Evolutionary conservation across 1,284 basidiomycete species (phyloP).

Genomic region (Neotropicomus parvogracilis): DNA sequence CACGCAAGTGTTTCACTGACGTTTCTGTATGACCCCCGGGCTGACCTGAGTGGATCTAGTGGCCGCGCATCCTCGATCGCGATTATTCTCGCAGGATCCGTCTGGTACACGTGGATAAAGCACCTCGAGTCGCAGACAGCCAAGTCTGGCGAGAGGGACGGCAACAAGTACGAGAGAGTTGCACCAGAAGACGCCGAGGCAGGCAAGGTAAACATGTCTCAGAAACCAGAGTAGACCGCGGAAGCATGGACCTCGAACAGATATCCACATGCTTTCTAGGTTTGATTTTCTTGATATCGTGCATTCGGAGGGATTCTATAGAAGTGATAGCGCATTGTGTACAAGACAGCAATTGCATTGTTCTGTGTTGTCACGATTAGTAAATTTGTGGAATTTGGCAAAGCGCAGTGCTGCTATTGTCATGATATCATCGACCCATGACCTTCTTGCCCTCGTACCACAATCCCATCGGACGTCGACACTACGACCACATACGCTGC

Average conservation of each 20-base stretch:
- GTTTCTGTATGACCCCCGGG: background rate
- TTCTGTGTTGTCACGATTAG: background rate
- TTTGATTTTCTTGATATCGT: slow-evolving; percentile 7
- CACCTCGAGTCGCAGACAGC: slow-evolving; percentile 55
- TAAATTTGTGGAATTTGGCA: slow-evolving; percentile 7
- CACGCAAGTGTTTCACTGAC: slow-evolving; percentile 44
- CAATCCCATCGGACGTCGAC: slow-evolving; percentile 3
- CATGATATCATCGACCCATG: slow-evolving; percentile 18
- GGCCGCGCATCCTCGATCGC: slow-evolving; percentile 77
- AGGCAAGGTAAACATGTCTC: slow-evolving; percentile 32
- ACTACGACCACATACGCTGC: background rate
- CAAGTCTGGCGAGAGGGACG: slow-evolving; percentile 25
- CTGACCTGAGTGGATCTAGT: slow-evolving; percentile 38
- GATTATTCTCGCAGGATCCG: slow-evolving; percentile 74
- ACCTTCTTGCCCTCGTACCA: slow-evolving; percentile 6
- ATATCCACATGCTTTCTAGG: slow-evolving; percentile 17
- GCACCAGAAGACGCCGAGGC: slow-evolving; percentile 51
- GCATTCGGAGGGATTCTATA: slow-evolving; percentile 10
- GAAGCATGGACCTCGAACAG: slow-evolving; percentile 1
- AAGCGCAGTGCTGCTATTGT: background rate
- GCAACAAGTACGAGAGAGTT: slow-evolving; percentile 42
- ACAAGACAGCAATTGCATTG: slow-evolving; percentile 4
- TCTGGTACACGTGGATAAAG: slow-evolving; percentile 86
- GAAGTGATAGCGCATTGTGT: slow-evolving; percentile 11
- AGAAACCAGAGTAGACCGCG: slow-evolving; percentile 32